These are phyloP conservation scores for Dunaliella salina DNA, from an alignment of 163 green algal species.

Conservation along the genomic window DNA sequence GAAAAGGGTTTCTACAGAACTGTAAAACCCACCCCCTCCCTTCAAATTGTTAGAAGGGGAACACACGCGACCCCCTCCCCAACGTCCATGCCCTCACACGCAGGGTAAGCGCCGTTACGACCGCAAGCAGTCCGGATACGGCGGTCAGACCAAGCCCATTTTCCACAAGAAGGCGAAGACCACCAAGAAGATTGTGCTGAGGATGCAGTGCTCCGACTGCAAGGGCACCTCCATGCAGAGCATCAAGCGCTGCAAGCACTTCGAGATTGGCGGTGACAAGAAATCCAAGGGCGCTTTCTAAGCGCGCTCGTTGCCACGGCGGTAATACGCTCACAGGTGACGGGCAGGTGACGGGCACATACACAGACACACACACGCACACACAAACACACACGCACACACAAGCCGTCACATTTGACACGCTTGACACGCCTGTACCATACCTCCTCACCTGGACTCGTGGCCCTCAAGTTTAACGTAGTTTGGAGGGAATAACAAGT, in stretches of 20 bases:
- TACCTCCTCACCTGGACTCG: neutral
- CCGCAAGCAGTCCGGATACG: conserved; percentile 96
- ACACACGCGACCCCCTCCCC: too few species aligned
- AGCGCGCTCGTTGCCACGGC: neutral
- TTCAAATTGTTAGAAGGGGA: too few species aligned
- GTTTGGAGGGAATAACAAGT: neutral
- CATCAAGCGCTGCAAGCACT: conserved; percentile 99
- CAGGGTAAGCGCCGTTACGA: conserved; percentile 98
- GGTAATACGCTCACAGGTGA: neutral
- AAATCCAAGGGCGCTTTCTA: conserved; percentile 79
- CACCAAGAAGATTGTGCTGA: conserved; percentile 99
- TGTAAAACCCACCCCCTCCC: too few species aligned
- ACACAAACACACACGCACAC: neutral
- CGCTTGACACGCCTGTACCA: neutral
- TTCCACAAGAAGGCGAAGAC: conserved; percentile 99
- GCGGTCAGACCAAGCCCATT: conserved; percentile 99
- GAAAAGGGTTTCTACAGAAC: too few species aligned
- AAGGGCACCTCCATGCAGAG: conserved; percentile 91
- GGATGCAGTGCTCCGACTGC: conserved; percentile 92
- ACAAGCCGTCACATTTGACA: neutral
- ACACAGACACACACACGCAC: too few species aligned
- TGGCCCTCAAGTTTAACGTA: neutral
- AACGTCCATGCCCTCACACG: neutral
- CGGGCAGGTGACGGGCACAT: neutral
- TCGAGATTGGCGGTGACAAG: conserved; percentile 99